These are phyloP conservation scores for Rhodotorula paludigena DNA, from an alignment of 768 basidiomycete genomes.

Conservation along the genomic window DNA sequence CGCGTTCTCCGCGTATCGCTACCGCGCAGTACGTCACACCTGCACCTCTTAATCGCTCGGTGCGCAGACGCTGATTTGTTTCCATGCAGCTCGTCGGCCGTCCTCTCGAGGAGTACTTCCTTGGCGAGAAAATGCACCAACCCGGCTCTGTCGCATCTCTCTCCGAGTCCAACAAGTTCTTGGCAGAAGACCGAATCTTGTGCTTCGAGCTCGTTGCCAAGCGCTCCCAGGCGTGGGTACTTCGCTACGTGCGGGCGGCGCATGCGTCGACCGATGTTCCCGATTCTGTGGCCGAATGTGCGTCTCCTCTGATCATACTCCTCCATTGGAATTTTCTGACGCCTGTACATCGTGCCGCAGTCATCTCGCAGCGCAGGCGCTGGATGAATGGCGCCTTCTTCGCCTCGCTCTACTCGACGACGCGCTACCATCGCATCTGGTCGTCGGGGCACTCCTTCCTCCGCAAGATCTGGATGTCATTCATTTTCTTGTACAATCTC, in stretches of 20 bases:
- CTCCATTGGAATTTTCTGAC: too few relatives aligned
- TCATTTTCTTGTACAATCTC: conserved; percentile 33
- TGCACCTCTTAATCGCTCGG: too few relatives aligned
- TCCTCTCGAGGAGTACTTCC: conserved; percentile 70
- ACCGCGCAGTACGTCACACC: conserved; percentile 66
- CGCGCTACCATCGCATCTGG: conserved; percentile 45
- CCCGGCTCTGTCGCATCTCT: background rate
- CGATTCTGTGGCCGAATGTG: conserved; percentile 22
- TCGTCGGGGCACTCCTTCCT: conserved; percentile 45
- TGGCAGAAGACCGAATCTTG: conserved; percentile 89
- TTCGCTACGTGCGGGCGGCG: conserved; percentile 46
- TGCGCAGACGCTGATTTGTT: conserved; percentile 55
- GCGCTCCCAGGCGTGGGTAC: conserved; percentile 44
- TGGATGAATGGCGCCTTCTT: conserved; percentile 47
- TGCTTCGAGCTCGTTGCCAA: conserved; percentile 94
- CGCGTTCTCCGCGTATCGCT: conserved; percentile 61
- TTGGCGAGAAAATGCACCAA: conserved; percentile 65
- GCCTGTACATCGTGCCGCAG: conserved; percentile 27
- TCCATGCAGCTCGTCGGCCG: conserved; percentile 61
- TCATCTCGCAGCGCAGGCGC: conserved; percentile 47
- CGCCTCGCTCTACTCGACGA: conserved; percentile 36
- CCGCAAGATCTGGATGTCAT: conserved; percentile 40
- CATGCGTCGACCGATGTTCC: conserved; percentile 47
- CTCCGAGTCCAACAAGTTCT: conserved; percentile 50
- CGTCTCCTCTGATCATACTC: too few relatives aligned